phyloP scores from a whole-genome alignment of 768 basidiomycete species.

The Tylopilus plumbeoviolaceoides region DNA sequence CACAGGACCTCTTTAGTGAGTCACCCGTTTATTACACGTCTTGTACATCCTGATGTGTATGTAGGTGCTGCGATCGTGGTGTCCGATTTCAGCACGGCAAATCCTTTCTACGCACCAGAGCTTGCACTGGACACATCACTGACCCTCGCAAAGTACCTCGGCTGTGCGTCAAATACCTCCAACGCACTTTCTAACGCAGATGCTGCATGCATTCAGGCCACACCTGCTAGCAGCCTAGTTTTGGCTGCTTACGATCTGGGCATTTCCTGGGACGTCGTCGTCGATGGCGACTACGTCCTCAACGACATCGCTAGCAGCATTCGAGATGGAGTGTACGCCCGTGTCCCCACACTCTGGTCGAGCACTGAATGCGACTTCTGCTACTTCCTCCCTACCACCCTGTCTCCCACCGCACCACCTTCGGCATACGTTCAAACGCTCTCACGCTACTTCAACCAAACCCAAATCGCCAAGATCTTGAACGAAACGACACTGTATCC shows the following conservation, averaged over 20 bases:
- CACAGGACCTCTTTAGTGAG: slow-evolving; percentile 18
- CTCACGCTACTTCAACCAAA: slow-evolving; percentile 1
- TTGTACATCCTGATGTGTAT: background rate
- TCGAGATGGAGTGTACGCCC: slow-evolving; percentile 11
- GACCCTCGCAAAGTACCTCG: slow-evolving; percentile 12
- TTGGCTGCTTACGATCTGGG: slow-evolving; percentile 7
- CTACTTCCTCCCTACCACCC: slow-evolving; percentile 17
- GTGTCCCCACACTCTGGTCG: slow-evolving; percentile 17
- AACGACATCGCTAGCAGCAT: slow-evolving; percentile 13
- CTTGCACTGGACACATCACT: slow-evolving; percentile 13
- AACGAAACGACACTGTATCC: slow-evolving; percentile 14
- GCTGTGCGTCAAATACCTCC: slow-evolving; percentile 16
- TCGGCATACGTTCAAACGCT: slow-evolving; percentile 6
- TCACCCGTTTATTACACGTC: background rate
- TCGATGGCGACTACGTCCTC: slow-evolving; percentile 18
- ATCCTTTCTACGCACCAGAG: slow-evolving; percentile 14
- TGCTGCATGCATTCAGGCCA: slow-evolving; percentile 3
- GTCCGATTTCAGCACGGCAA: slow-evolving; percentile 13
- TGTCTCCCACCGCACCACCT: slow-evolving; percentile 11
- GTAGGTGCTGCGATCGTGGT: slow-evolving; percentile 15
- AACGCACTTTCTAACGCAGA: background rate
- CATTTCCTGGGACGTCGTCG: slow-evolving; percentile 8
- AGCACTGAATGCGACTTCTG: slow-evolving; percentile 15
- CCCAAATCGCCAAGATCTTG: slow-evolving; percentile 8
- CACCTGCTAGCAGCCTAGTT: slow-evolving; percentile 6